phyloP scores from a whole-genome alignment of 2,329 filamentous ascomycete species.

The Shiraia bambusicola region DNA sequence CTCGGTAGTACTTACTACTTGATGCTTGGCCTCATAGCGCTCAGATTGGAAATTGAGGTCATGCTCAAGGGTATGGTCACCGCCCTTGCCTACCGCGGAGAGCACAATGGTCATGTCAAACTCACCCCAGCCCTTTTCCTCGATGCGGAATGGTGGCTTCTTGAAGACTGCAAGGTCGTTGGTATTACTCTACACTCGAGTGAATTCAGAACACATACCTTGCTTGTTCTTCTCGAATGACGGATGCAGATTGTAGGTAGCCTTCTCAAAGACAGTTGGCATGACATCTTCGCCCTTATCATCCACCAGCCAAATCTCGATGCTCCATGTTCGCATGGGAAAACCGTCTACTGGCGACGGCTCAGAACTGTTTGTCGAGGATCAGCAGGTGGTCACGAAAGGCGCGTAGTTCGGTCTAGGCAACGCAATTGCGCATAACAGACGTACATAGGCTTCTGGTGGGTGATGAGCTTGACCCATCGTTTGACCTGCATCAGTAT shows the following conservation, averaged over 20 bases:
- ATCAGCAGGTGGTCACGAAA: constrained; percentile 15
- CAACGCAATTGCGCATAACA: constrained; percentile 17
- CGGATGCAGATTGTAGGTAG: constrained; percentile 88
- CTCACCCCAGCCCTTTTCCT: constrained; percentile 97
- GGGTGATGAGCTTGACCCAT: constrained; percentile 87
- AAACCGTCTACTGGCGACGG: constrained; percentile 81
- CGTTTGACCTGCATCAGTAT: constrained; percentile 66
- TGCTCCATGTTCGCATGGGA: constrained; percentile 89
- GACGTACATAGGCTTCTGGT: constrained; percentile 84
- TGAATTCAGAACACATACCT: constrained; percentile 55
- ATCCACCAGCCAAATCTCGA: constrained; percentile 81
- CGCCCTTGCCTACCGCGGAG: constrained; percentile 79
- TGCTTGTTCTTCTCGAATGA: constrained; percentile 87
- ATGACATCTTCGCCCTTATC: constrained; percentile 81
- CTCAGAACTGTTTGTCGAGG: constrained; percentile 61
- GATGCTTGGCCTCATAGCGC: constrained; percentile 80
- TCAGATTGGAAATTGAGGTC: constrained; percentile 87
- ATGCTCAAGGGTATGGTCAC: constrained; percentile 76
- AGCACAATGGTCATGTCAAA: constrained; percentile 92
- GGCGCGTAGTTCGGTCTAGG: constrained; percentile 12
- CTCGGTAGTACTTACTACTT: constrained; percentile 57
- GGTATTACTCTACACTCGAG: constrained; percentile 1
- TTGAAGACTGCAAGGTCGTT: constrained; percentile 57
- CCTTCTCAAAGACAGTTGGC: constrained; percentile 87
- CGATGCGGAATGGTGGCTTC: constrained; percentile 82